Evolutionary conservation across 768 basidiomycete genomes (phyloP), one percentile per base, ranked within the genome.

Genomic region (Collybia sp.): DNA sequence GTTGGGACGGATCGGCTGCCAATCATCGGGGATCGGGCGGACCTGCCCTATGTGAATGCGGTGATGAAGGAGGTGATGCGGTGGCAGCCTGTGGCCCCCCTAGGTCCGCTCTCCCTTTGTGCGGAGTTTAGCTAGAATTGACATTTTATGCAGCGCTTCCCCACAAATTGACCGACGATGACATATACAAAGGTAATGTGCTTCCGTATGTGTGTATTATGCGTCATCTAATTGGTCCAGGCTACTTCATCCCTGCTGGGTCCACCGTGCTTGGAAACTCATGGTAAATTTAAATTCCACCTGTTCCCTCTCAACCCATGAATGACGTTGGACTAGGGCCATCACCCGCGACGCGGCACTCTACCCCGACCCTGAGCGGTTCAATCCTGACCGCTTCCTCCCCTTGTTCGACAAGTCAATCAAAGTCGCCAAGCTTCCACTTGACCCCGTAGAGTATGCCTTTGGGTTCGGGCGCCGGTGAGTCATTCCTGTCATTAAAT

Each of bases 41-140:
- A 18, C 19, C 44, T 57, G n/a, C 56, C 56, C 2, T 57, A 53
- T 40, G 40, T 55, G 20, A 42, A 51, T 6, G 49, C 47, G 9
- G 20, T 57, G 6, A 41, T 53, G 19, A 50, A 53, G 42, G 56
- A 57, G 43, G 43, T 47, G 12, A n/a, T 53, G 2, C 48, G 56
- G 16, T 57, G 56, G 54, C 34, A 47, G 46, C 30, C 49, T 47
- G 12, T 34, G 43, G 11, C 52, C 49, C 16, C 40, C 49, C 30
- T 38, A 45, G 46, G 32, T 19, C 44, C 39, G 9, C 10, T 17
- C 17, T 42, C 38, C 15, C 13, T 15, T 12, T 25, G 10, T 30
- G 6, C 30, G 33, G 12, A 19, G 9, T 30, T 6, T 11, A 16
- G 10, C 15, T 15, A 4, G n/a, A 6, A 20, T 18, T 19, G 11